Evolutionary conservation across 78 protist genomes (phyloP).

Genomic region (Goniomonas avonlea): DNA sequence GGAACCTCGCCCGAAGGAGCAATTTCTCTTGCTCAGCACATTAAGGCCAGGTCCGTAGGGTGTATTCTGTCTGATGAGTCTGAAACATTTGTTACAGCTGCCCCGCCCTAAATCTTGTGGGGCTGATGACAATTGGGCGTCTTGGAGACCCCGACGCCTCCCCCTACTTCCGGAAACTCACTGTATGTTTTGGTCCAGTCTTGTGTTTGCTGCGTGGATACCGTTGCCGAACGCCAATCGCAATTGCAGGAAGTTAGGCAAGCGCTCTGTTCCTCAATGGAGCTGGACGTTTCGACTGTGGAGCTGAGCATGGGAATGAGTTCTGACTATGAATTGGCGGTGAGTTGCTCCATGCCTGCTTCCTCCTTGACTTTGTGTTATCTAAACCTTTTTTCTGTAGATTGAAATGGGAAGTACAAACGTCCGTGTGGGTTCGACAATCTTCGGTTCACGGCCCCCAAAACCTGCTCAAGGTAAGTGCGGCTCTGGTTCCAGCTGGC

Average conservation of each 20-base stretch:
- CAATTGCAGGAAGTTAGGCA: background rate
- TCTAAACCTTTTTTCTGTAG: background rate
- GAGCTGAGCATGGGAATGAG: conserved; percentile 52
- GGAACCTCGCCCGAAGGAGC: background rate
- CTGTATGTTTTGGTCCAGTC: background rate
- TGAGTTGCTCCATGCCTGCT: too few relatives aligned
- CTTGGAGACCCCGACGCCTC: background rate
- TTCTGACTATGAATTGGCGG: conserved; percentile 31
- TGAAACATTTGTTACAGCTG: background rate
- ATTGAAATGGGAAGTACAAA: conserved; percentile 39
- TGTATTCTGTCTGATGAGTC: background rate
- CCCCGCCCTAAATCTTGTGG: conserved; percentile 9
- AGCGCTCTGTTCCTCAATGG: background rate
- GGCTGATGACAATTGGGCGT: conserved; percentile 73
- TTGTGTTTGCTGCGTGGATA: background rate
- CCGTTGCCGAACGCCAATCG: background rate
- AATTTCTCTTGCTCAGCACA: background rate
- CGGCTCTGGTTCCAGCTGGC: too few relatives aligned
- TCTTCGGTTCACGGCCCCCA: conserved; percentile 45
- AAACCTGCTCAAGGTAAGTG: too few relatives aligned
- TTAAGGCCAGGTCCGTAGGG: conserved; percentile 6
- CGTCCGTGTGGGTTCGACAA: conserved; percentile 57
- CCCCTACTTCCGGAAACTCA: background rate
- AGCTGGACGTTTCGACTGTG: background rate
- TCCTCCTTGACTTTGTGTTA: conserved; percentile 42